phyloP scores from a whole-genome alignment of 2,329 filamentous ascomycete genomes.

The Cercospora sojina region DNA sequence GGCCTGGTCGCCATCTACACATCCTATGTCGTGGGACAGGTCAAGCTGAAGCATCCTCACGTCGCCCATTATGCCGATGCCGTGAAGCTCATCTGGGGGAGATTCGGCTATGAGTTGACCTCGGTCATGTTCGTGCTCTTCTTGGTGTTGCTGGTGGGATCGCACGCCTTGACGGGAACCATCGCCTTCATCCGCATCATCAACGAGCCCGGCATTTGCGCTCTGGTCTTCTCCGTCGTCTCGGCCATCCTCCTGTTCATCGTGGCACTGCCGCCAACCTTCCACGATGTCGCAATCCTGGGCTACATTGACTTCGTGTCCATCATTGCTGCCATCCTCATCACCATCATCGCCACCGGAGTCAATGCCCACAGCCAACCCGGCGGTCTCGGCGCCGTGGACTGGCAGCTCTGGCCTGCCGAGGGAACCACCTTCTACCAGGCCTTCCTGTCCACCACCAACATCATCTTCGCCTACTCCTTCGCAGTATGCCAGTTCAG shows the following conservation, averaged over 20 bases:
- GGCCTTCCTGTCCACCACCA: constrained; percentile 64
- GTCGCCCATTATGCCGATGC: constrained; percentile 48
- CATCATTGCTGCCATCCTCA: constrained; percentile 38
- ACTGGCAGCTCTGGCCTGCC: constrained; percentile 40
- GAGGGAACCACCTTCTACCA: constrained; percentile 47
- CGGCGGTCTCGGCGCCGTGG: constrained; percentile 35
- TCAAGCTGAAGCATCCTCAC: constrained; percentile 53
- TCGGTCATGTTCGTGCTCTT: constrained; percentile 47
- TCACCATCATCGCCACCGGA: constrained; percentile 40
- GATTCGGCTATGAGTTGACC: constrained; percentile 45
- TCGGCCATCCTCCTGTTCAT: constrained; percentile 44
- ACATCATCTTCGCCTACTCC: constrained; percentile 67
- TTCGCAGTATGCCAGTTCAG: constrained; percentile 62
- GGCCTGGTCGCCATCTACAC: constrained; percentile 62
- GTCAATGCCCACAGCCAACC: constrained; percentile 31
- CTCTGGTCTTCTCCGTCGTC: constrained; percentile 45
- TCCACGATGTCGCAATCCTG: constrained; percentile 38
- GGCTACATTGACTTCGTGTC: constrained; percentile 42
- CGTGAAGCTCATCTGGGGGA: constrained; percentile 45
- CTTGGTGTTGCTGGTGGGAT: constrained; percentile 46
- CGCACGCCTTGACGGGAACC: constrained; percentile 47
- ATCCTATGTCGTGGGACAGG: constrained; percentile 61
- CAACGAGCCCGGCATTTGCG: constrained; percentile 40
- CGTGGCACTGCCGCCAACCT: constrained; percentile 40
- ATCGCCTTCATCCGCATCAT: constrained; percentile 49